Percentiles rank a stretch among this genome's conserved stretches.
Conservation (phyloP, 2,329 filamentous ascomycete genomes). For the Mollisiaceae sp. region DNA sequence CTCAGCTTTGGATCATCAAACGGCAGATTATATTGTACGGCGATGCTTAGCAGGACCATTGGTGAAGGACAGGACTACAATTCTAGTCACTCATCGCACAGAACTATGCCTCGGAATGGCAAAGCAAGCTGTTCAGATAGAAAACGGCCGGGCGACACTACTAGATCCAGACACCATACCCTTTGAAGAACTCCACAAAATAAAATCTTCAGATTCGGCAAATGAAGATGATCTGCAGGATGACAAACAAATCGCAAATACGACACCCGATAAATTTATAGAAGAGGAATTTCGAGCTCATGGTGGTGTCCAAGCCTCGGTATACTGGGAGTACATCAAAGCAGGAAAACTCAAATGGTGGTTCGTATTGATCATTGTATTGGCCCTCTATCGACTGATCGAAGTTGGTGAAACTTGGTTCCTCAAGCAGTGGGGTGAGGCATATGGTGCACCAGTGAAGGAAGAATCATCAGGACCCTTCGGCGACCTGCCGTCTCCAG, state of each 20-base stretch:
- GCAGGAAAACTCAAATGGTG: conserved; percentile 80
- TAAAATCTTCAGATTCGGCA: conserved; percentile 30
- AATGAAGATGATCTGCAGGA: conserved; percentile 37
- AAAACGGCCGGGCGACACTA: conserved; percentile 56
- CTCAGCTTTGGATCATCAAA: conserved; percentile 67
- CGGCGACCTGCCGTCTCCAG: conserved; percentile 67
- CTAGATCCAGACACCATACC: conserved; percentile 35
- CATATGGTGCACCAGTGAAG: conserved; percentile 56
- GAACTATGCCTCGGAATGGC: conserved; percentile 77
- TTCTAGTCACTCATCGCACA: conserved; percentile 68
- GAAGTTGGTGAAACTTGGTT: conserved; percentile 77
- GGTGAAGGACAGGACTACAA: conserved; percentile 56
- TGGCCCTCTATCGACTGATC: conserved; percentile 66
- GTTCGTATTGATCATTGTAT: conserved; percentile 65
- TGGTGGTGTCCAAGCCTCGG: conserved; percentile 74
- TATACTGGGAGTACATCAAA: conserved; percentile 87
- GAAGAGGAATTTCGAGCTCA: conserved; percentile 77
- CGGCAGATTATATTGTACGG: conserved; percentile 63
- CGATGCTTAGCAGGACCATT: conserved; percentile 61
- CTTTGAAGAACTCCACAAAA: conserved; percentile 35
- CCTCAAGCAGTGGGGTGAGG: conserved; percentile 85
- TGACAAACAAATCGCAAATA: conserved; percentile 43
- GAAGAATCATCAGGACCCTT: conserved; percentile 43
- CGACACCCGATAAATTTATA: conserved; percentile 75
- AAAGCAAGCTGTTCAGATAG: conserved; percentile 73